A percentile compares a stretch with the other conserved stretches of the same genome.
Evolutionary conservation across 441 rosid genomes (phyloP).

Genomic region (Populus hybrid): DNA sequence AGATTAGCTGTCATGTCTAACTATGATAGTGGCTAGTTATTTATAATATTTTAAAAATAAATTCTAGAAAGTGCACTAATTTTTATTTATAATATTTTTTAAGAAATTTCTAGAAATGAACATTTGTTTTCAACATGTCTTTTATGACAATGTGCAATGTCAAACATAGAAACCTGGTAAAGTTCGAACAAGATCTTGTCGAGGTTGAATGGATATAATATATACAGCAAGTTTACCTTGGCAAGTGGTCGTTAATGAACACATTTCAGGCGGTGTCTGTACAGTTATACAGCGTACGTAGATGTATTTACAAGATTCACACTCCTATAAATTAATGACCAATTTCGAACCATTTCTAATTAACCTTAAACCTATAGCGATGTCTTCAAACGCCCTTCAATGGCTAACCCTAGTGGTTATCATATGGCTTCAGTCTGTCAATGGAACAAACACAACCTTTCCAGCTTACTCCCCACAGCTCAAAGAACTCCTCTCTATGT

Average conservation of each 20-base stretch:
- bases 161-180: background rate
- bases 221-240: background rate
- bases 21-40: background rate
- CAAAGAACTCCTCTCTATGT: constrained; percentile 58
- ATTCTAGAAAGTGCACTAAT: no score
- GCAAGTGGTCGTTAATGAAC: background rate
- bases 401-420: constrained; percentile 76
- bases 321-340: background rate
- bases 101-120: no score
- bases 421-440: constrained; percentile 78
- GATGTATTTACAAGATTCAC: background rate
- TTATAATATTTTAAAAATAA: no score
- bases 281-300: background rate
- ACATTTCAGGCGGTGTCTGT: background rate
- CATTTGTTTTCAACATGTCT: background rate
- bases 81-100: no score
- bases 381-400: constrained; percentile 35
- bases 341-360: no score
- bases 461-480: constrained; percentile 86
- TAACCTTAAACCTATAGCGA: background rate
- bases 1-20: background rate
- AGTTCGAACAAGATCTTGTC: background rate
- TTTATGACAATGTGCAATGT: background rate
- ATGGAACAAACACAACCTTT: constrained; percentile 74
- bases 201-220: background rate